phyloP scores from a whole-genome alignment of 2,329 filamentous ascomycete species.

The Fusarium keratoplasticum region DNA sequence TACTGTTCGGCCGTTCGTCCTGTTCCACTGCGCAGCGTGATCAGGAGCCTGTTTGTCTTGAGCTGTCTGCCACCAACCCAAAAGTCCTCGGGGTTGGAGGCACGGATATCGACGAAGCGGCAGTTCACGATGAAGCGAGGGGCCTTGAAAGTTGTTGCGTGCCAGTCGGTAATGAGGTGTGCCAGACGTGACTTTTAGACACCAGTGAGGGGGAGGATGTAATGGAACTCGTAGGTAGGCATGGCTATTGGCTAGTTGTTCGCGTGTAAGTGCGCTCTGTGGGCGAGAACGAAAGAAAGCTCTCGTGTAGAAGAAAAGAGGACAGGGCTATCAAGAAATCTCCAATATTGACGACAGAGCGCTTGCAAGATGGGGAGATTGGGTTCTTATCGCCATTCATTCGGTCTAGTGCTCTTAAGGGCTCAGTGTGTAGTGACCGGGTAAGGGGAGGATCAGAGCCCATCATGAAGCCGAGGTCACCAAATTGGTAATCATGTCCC shows the following conservation, averaged over 20 bases:
- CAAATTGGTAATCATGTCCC: neutral
- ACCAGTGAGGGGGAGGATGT: neutral
- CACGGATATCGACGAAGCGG: neutral
- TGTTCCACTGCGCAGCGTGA: neutral
- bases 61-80: neutral
- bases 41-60: neutral
- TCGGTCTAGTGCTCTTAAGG: neutral
- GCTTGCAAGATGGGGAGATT: neutral
- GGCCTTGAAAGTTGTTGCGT: neutral
- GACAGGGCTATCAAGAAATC: neutral
- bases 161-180: neutral
- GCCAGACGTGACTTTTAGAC: neutral
- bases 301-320: neutral
- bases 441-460: neutral
- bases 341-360: neutral
- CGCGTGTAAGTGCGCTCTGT: neutral
- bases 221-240: neutral
- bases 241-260: neutral
- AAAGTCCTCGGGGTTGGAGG: neutral
- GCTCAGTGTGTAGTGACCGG: neutral
- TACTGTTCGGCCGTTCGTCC: neutral
- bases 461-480: neutral
- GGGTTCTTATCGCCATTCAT: neutral
- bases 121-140: neutral
- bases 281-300: neutral